These are phyloP conservation scores for Saturnispora quitensis DNA, from an alignment of 805 yeast genomes.

Conservation along the genomic window DNA sequence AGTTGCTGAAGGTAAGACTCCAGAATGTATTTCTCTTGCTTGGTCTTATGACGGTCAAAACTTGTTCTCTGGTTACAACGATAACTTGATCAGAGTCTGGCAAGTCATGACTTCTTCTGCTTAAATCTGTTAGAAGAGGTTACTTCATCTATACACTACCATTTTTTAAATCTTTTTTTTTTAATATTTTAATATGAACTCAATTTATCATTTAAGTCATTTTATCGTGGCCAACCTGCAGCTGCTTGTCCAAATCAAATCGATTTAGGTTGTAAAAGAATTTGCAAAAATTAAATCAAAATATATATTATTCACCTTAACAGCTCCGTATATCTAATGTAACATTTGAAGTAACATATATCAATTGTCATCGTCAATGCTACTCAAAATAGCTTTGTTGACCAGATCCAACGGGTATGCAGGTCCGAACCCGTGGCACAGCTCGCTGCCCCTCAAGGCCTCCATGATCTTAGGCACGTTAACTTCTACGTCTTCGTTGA, in stretches of 20 bases:
- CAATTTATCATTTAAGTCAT: background rate
- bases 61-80: slow-evolving; percentile 99
- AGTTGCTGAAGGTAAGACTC: slow-evolving; percentile 93
- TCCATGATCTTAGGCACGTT: slow-evolving; percentile 54
- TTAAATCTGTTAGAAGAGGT: slow-evolving; percentile 18
- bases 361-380: slow-evolving; percentile 7
- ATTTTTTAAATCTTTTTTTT: slow-evolving; percentile 5
- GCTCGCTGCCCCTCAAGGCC: slow-evolving; percentile 54
- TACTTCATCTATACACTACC: background rate
- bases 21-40: slow-evolving; percentile 95
- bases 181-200: slow-evolving; percentile 1
- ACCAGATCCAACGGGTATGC: slow-evolving; percentile 44
- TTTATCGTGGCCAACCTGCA: background rate
- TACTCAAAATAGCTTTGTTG: slow-evolving; percentile 28
- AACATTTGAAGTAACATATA: background rate
- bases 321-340: background rate
- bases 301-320: no score
- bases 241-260: no score
- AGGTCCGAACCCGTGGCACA: slow-evolving; percentile 75
- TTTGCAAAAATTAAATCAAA: no score
- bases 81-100: slow-evolving; percentile 99
- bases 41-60: slow-evolving; percentile 99
- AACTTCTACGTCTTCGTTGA: slow-evolving; percentile 39
- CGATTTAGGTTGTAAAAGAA: background rate
- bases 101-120: slow-evolving; percentile 86